phyloP scores from a whole-genome alignment of 2,329 filamentous ascomycete genomes.

The Aspergillus quadricinctus region DNA sequence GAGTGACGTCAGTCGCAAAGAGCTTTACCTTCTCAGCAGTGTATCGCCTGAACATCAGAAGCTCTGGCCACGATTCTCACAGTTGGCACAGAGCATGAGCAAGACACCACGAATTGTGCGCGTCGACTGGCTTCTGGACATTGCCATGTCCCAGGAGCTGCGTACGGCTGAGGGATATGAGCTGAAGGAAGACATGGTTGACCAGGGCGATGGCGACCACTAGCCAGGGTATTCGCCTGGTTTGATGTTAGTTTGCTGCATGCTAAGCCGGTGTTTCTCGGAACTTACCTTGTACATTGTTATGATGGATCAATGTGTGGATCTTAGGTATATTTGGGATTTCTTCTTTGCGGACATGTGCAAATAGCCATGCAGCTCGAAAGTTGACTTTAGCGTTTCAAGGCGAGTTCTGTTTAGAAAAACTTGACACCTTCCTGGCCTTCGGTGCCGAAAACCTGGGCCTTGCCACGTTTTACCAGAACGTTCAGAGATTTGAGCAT shows the following conservation, averaged over 20 bases:
- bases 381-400: not conserved
- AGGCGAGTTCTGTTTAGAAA: constrained; percentile 57
- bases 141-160: constrained; percentile 82
- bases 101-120: constrained; percentile 77
- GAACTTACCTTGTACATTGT: not conserved
- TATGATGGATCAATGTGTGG: not conserved
- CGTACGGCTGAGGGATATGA: constrained; percentile 62
- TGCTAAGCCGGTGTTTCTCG: not conserved
- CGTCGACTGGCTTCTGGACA: constrained; percentile 84
- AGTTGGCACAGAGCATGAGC: constrained; percentile 71
- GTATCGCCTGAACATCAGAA: constrained; percentile 61
- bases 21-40: constrained; percentile 79
- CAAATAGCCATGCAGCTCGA: not conserved
- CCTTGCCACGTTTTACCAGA: constrained; percentile 84
- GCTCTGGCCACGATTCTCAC: constrained; percentile 74
- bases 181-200: constrained; percentile 29
- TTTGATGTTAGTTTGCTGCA: not conserved
- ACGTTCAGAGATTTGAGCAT: constrained; percentile 74
- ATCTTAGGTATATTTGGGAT: not conserved
- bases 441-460: constrained; percentile 87
- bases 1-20: constrained; percentile 58
- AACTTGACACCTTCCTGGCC: constrained; percentile 94
- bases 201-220: constrained; percentile 16
- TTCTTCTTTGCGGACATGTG: not conserved
- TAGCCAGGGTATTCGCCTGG: not conserved